Evolutionary conservation across 352 stramenopile genomes (phyloP).

Genomic region (Peronospora tabacina): DNA sequence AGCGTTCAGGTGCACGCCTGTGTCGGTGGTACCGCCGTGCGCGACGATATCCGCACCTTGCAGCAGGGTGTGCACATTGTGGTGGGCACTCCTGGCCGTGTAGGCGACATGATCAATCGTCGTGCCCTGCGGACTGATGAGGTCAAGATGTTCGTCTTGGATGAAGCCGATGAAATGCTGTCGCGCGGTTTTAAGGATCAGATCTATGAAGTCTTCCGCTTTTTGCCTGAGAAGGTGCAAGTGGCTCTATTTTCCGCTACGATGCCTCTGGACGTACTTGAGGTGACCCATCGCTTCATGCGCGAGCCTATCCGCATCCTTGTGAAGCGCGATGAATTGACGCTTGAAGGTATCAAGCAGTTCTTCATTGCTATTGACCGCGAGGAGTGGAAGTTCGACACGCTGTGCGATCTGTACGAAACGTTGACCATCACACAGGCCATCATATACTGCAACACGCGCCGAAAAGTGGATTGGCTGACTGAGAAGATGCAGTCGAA

Average conservation of each 20-base stretch:
- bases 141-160: constrained; percentile 97
- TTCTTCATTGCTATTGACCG: constrained; percentile 99
- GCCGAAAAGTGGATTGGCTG: constrained; percentile 99
- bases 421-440: constrained; percentile 99
- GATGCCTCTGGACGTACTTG: constrained; percentile 98
- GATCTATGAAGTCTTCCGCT: constrained; percentile 99
- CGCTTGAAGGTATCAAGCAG: constrained; percentile 99
- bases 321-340: constrained; percentile 99
- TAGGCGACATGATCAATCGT: constrained; percentile 99
- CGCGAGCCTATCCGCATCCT: constrained; percentile 97
- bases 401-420: constrained; percentile 99
- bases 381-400: constrained; percentile 99
- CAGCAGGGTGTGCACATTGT: constrained; percentile 97
- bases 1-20: constrained; percentile 96
- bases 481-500: constrained; percentile 98
- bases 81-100: constrained; percentile 96
- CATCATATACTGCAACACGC: constrained; percentile 99
- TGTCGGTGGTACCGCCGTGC: constrained; percentile 96
- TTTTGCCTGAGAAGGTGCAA: constrained; percentile 95
- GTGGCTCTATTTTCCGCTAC: constrained; percentile 99
- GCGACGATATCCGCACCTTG: constrained; percentile 97
- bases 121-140: constrained; percentile 90
- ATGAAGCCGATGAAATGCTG: constrained; percentile 99
- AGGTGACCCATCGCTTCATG: constrained; percentile 99
- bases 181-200: constrained; percentile 99